Evolutionary conservation across 176 grass and related monocot genomes (phyloP).

Genomic region (Luzula sylvatica): DNA sequence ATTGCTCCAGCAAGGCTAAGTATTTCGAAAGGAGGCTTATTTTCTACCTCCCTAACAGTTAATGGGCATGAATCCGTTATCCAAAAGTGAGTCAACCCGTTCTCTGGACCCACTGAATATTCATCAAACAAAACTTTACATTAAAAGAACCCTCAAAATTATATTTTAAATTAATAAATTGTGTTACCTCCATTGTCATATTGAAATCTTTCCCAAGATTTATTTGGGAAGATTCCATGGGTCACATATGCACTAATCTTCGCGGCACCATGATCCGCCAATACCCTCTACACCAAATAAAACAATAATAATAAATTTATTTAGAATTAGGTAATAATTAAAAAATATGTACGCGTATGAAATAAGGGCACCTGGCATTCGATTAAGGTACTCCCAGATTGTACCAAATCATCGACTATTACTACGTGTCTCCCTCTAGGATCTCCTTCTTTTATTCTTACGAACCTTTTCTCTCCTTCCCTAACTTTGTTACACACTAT

Average conservation of each 20-base stretch:
- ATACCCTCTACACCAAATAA: slow-evolving; percentile 62
- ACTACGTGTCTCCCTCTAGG: slow-evolving; percentile 70
- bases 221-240: slow-evolving; percentile 86
- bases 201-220: slow-evolving; percentile 75
- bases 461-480: slow-evolving; percentile 82
- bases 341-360: neutral
- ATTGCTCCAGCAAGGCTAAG: slow-evolving; percentile 75
- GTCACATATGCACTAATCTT: slow-evolving; percentile 95
- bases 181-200: slow-evolving; percentile 64
- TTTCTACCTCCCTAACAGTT: slow-evolving; percentile 52
- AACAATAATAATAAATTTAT: neutral
- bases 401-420: slow-evolving; percentile 94
- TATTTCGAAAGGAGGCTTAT: slow-evolving; percentile 69
- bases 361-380: slow-evolving; percentile 71
- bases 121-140: neutral
- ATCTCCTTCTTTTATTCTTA: slow-evolving; percentile 90
- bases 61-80: slow-evolving; percentile 89
- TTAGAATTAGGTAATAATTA: slow-evolving; percentile 17
- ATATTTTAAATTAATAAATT: slow-evolving; percentile 19
- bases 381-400: slow-evolving; percentile 91
- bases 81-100: slow-evolving; percentile 79
- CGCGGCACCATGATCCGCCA: slow-evolving; percentile 79
- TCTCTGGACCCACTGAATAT: slow-evolving; percentile 43
- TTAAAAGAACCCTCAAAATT: slow-evolving; percentile 9
- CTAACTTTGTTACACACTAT: slow-evolving; percentile 92